phyloP scores from a whole-genome alignment of 2,329 filamentous ascomycete genomes.

The Clonostachys byssicola region DNA sequence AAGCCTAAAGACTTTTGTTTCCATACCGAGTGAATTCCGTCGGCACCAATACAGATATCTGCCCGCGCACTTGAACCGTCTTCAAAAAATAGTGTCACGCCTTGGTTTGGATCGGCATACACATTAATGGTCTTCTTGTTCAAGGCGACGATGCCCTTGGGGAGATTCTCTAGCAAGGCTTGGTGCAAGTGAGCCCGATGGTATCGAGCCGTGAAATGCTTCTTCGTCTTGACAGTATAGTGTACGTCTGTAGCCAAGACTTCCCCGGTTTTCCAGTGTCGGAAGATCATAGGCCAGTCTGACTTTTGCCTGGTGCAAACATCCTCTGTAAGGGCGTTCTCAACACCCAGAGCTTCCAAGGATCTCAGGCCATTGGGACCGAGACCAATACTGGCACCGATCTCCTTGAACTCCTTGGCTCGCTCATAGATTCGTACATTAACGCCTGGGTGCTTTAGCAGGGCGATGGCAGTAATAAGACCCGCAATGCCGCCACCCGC shows the following conservation, averaged over 20 bases:
- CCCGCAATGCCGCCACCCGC: slow-evolving; percentile 47
- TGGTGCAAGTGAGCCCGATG: slow-evolving; percentile 44
- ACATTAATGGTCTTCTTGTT: slow-evolving; percentile 26
- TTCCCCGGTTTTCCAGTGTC: slow-evolving; percentile 36
- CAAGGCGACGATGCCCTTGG: slow-evolving; percentile 32
- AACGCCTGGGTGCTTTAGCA: slow-evolving; percentile 31
- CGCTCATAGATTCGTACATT: slow-evolving; percentile 45
- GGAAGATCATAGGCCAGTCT: slow-evolving; percentile 37
- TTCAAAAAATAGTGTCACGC: slow-evolving; percentile 32
- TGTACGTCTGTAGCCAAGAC: slow-evolving; percentile 36
- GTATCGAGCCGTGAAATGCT: slow-evolving; percentile 38
- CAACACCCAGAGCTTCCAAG: slow-evolving; percentile 42
- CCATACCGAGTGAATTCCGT: slow-evolving; percentile 44
- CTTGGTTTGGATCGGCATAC: slow-evolving; percentile 9
- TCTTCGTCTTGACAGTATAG: slow-evolving; percentile 22
- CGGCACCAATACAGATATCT: slow-evolving; percentile 45
- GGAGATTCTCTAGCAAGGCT: slow-evolving; percentile 38
- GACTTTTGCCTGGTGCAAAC: slow-evolving; percentile 33
- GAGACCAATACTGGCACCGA: slow-evolving; percentile 42
- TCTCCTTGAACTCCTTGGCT: slow-evolving; percentile 36
- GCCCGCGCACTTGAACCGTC: slow-evolving; percentile 37
- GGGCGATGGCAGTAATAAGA: slow-evolving; percentile 38
- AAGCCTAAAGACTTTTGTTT: background rate
- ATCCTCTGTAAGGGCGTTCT: slow-evolving; percentile 34
- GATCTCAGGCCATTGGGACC: slow-evolving; percentile 50